These are phyloP conservation scores for Vaucheria bursata DNA, from an alignment of 352 stramenopile genomes.

Conservation along the genomic window DNA sequence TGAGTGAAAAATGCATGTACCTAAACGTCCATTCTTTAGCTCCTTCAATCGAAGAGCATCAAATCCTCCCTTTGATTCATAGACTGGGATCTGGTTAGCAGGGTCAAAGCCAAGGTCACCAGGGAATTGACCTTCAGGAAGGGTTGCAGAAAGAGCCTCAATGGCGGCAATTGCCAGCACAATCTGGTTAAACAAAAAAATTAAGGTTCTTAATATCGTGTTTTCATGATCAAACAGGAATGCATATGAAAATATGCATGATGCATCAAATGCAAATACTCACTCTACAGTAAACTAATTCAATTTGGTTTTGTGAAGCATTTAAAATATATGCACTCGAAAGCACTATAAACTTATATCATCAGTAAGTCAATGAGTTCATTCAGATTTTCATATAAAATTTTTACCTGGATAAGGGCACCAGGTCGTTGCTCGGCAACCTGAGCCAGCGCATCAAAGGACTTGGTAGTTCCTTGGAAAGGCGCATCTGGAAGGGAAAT, in stretches of 20 bases:
- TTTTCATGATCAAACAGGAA: too few relatives aligned
- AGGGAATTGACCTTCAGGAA: slow-evolving; percentile 8
- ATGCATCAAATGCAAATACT: too few relatives aligned
- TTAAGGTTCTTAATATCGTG: not conserved
- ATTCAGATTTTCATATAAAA: too few relatives aligned
- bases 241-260: too few relatives aligned
- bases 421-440: slow-evolving; percentile 13
- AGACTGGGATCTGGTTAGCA: slow-evolving; percentile 6
- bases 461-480: slow-evolving; percentile 3
- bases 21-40: slow-evolving; percentile 31
- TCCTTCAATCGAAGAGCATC: slow-evolving; percentile 20
- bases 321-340: too few relatives aligned
- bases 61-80: not conserved
- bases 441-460: slow-evolving; percentile 8
- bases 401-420: slow-evolving; percentile 23
- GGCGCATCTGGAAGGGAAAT: slow-evolving; percentile 6
- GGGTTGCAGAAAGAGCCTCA: not conserved
- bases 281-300: too few relatives aligned
- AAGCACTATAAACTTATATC: too few relatives aligned
- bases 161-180: slow-evolving; percentile 21
- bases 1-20: too few relatives aligned
- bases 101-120: slow-evolving; percentile 29
- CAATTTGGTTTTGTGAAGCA: too few relatives aligned
- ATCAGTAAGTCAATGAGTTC: too few relatives aligned
- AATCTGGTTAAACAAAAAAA: slow-evolving; percentile 14